Percentiles rank a stretch among this genome's conserved stretches.
These are phyloP conservation scores for Deakozyma indianensis DNA, from an alignment of 805 yeast genomes.

Conservation along the genomic window DNA sequence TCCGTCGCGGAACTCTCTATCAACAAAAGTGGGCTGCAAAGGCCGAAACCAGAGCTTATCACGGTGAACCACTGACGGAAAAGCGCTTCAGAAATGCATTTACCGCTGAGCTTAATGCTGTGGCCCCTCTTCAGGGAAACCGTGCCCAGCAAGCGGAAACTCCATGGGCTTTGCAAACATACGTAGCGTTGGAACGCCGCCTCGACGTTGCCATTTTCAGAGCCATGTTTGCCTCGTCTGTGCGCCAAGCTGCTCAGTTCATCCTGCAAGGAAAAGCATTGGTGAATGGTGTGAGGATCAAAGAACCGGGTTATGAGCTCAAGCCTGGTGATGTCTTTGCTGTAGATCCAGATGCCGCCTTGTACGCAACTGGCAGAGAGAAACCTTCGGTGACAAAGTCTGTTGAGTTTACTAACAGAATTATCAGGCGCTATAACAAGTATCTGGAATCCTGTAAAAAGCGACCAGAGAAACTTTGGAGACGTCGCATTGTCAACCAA, in stretches of 20 bases:
- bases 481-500: conserved; percentile 12
- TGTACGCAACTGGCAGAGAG: conserved; percentile 68
- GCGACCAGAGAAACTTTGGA: conserved; percentile 46
- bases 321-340: conserved; percentile 77
- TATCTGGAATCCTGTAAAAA: conserved; percentile 45
- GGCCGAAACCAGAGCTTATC: conserved; percentile 85
- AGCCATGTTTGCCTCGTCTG: conserved; percentile 82
- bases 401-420: conserved; percentile 53
- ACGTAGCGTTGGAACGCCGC: conserved; percentile 75
- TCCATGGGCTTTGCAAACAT: conserved; percentile 80
- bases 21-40: conserved; percentile 90
- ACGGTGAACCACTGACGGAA: conserved; percentile 88
- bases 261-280: conserved; percentile 66
- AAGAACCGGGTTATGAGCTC: conserved; percentile 66
- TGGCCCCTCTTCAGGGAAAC: conserved; percentile 67
- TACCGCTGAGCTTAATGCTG: conserved; percentile 58
- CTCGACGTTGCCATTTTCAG: conserved; percentile 84
- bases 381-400: conserved; percentile 68
- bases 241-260: conserved; percentile 87
- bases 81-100: conserved; percentile 63
- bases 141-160: conserved; percentile 26
- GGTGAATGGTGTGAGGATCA: conserved; percentile 71
- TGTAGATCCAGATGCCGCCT: conserved; percentile 74
- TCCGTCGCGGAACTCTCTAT: conserved; percentile 54
- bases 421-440: conserved; percentile 62